These are phyloP conservation scores for Pestalotiopsis sp. DNA, from an alignment of 2,329 filamentous ascomycete genomes.

Conservation along the genomic window DNA sequence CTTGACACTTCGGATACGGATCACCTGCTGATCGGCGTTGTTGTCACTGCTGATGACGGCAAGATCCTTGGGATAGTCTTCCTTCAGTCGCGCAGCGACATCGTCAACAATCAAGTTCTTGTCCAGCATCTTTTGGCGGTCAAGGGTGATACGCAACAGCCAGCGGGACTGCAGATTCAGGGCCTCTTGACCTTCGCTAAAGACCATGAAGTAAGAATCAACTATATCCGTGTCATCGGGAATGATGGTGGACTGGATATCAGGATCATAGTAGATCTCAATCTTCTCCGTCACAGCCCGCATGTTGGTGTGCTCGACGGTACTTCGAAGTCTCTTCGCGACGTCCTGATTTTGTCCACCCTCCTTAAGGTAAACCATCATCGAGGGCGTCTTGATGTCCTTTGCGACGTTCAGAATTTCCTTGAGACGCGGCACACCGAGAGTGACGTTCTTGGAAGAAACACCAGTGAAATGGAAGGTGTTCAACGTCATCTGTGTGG, in stretches of 20 bases:
- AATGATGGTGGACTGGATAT: constrained; percentile 83
- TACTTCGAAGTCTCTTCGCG: constrained; percentile 83
- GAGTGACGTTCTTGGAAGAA: constrained; percentile 98
- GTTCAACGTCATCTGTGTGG: constrained; percentile 99
- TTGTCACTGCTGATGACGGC: constrained; percentile 97
- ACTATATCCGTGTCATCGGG: constrained; percentile 90
- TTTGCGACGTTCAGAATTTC: constrained; percentile 98
- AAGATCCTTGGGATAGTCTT: constrained; percentile 81
- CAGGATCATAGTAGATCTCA: constrained; percentile 97
- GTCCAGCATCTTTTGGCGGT: constrained; percentile 92
- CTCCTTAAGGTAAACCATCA: constrained; percentile 84
- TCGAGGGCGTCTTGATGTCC: constrained; percentile 98
- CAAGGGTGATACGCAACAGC: constrained; percentile 90
- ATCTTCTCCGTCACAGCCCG: constrained; percentile 89
- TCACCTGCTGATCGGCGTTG: constrained; percentile 93
- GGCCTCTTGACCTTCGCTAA: constrained; percentile 69
- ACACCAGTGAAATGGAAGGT: constrained; percentile 99
- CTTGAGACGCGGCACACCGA: constrained; percentile 98
- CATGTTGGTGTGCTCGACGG: constrained; percentile 92
- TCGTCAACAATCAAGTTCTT: constrained; percentile 91
- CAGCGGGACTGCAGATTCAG: constrained; percentile 85
- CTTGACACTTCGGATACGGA: constrained; percentile 84
- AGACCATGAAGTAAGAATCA: constrained; percentile 94
- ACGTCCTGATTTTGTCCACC: constrained; percentile 71
- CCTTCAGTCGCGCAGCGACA: constrained; percentile 86